Evolutionary conservation across 2,329 filamentous ascomycete species (phyloP), one percentile per base, ranked within the genome.

Genomic region (Xylariaceae sp.): DNA sequence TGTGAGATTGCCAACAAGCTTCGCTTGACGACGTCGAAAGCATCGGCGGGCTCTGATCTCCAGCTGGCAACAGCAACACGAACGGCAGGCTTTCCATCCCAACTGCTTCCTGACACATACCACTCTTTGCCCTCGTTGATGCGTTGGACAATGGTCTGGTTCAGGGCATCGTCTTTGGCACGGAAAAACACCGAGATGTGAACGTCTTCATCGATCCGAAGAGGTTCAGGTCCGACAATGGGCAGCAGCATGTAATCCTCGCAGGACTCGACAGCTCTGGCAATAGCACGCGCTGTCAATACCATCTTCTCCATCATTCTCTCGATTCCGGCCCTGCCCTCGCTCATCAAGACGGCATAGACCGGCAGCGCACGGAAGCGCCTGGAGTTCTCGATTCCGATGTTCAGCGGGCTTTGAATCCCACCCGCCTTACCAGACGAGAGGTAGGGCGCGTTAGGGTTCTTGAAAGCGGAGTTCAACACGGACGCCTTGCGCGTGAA

Each of bases 321-420:
- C 0, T 79, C 77, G 64, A 95, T 84, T 0, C 91, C 92, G 0
- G 79, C 71, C 1, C 79, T 78, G 0, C 93, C 93, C 67, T 94
- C 88, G 51, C 88, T 87, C 17, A 88, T 72, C 2, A 97, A 80
- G 0, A 87, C 88, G 9, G 90, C 87, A 70, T 97, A 97, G 7
- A 91, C 88, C 0, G 93, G 92, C n/a, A 97, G 78, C 0, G 92
- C 92, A 56, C 93, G 85, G 77, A 97, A 96, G 4, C 92, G 87
- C 45, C 92, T 85, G 1, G 92, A 96, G 74, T 97, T 97, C 68
- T 97, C 92, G 17, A 97, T 78, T 17, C 92, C 91, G 58, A 94
- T 84, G 73, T 96, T 93, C 13, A 96, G 77, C 0, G 92, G 92
- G 2, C 89, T 92, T n/a, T 87, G 85, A 62, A 94, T 88, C 68